phyloP scores from a whole-genome alignment of 176 grass and related monocot species.

The Calamus simplicifolius region DNA sequence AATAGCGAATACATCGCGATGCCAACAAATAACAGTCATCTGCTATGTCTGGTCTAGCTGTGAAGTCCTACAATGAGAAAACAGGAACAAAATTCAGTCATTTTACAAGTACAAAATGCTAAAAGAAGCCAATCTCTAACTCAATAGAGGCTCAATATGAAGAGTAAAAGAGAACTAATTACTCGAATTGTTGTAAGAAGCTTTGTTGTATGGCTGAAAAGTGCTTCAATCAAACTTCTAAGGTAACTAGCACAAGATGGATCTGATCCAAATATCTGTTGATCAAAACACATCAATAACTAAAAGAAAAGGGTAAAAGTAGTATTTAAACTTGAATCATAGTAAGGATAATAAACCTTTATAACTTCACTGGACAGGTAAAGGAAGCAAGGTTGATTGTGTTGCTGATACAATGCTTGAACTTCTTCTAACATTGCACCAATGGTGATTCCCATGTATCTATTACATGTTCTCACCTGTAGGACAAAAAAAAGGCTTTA shows the following conservation, averaged over 20 bases:
- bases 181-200: slow-evolving; percentile 81
- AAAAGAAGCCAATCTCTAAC: not conserved
- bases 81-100: slow-evolving; percentile 1
- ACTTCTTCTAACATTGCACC: slow-evolving; percentile 94
- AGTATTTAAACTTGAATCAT: not conserved
- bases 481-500: slow-evolving; percentile 6
- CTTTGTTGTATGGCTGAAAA: slow-evolving; percentile 78
- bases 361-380: slow-evolving; percentile 99
- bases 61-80: slow-evolving; percentile 78
- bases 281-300: slow-evolving; percentile 13
- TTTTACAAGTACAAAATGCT: not conserved
- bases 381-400: slow-evolving; percentile 95
- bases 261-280: slow-evolving; percentile 95
- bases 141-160: too few species aligned
- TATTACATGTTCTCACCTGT: slow-evolving; percentile 93
- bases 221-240: slow-evolving; percentile 73
- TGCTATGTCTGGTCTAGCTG: slow-evolving; percentile 94
- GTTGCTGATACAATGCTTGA: slow-evolving; percentile 82
- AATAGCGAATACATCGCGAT: slow-evolving; percentile 97
- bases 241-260: slow-evolving; percentile 66
- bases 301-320: not conserved
- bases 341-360: slow-evolving; percentile 41
- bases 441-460: slow-evolving; percentile 72
- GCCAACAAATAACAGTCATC: slow-evolving; percentile 96
- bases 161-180: slow-evolving; percentile 13